A percentile compares a stretch with the other conserved stretches of the same genome.
Conservation (phyloP, 2,329 filamentous ascomycete genomes). For the Ustulina deusta region DNA sequence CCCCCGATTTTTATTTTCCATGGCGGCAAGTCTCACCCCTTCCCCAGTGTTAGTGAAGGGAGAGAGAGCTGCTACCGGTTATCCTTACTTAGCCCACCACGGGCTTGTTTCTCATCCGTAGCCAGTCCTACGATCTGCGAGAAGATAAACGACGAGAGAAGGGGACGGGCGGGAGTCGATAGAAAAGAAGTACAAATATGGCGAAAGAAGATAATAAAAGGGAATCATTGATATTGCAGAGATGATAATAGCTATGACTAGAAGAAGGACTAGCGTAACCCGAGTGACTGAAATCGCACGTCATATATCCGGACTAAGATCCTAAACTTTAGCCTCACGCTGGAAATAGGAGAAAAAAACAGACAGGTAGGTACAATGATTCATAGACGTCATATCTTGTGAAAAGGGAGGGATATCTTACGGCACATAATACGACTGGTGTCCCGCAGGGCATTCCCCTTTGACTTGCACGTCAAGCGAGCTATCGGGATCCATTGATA, state of each 20-base stretch:
- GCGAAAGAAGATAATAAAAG: not conserved
- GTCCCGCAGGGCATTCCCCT: not conserved
- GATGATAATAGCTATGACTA: not conserved
- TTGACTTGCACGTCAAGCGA: not conserved
- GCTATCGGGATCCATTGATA: not conserved
- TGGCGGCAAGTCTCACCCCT: not conserved
- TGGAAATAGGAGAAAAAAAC: not conserved
- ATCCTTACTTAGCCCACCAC: not conserved
- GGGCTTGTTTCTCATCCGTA: not conserved
- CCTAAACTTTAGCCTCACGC: not conserved
- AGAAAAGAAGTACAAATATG: not conserved
- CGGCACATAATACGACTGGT: not conserved
- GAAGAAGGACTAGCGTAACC: not conserved
- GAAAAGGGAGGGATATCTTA: not conserved
- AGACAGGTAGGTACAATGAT: not conserved
- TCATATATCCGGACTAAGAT: not conserved
- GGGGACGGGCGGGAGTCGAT: not conserved
- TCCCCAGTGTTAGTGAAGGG: not conserved
- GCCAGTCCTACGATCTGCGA: not conserved
- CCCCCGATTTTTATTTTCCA: not conserved
- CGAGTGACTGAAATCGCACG: not conserved
- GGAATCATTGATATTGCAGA: too few relatives aligned
- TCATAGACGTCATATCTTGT: not conserved
- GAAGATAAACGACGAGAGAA: not conserved
- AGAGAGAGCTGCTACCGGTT: too few relatives aligned